phyloP scores from a whole-genome alignment of 768 basidiomycete genomes.

The Strobilomyces dryophilus region DNA sequence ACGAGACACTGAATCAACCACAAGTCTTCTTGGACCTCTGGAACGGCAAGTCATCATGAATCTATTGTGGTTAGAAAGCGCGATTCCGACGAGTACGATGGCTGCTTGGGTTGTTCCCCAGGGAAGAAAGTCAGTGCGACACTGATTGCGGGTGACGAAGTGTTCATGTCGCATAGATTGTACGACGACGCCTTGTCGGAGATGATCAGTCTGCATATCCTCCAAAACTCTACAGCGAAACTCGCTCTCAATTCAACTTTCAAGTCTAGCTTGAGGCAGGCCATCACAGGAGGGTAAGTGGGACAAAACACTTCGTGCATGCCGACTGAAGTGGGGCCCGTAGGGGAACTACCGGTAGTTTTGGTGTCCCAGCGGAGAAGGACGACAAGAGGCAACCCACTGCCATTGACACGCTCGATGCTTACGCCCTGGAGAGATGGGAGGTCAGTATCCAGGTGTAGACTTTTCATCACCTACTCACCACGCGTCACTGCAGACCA shows the following conservation, averaged over 20 bases:
- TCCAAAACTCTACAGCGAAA: slow-evolving; percentile 56
- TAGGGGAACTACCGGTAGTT: slow-evolving; percentile 76
- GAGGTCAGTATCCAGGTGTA: slow-evolving; percentile 51
- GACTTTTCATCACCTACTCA: not conserved
- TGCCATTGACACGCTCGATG: slow-evolving; percentile 62
- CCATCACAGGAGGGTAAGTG: slow-evolving; percentile 82
- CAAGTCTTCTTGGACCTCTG: slow-evolving; percentile 69
- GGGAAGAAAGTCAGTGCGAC: slow-evolving; percentile 55
- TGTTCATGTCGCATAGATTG: slow-evolving; percentile 40
- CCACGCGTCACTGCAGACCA: slow-evolving; percentile 53
- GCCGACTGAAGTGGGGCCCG: slow-evolving; percentile 2
- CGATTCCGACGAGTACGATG: slow-evolving; percentile 65
- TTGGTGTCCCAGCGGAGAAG: slow-evolving; percentile 70
- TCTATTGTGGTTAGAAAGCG: slow-evolving; percentile 80
- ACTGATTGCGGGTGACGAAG: not conserved
- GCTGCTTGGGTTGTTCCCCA: slow-evolving; percentile 73
- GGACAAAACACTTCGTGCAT: slow-evolving; percentile 1
- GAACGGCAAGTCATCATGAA: slow-evolving; percentile 87
- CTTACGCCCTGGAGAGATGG: slow-evolving; percentile 84
- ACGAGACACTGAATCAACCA: slow-evolving; percentile 1
- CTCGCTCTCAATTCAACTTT: slow-evolving; percentile 70
- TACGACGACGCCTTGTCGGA: slow-evolving; percentile 68
- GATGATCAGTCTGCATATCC: slow-evolving; percentile 65
- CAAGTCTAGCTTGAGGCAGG: slow-evolving; percentile 75
- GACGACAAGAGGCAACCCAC: slow-evolving; percentile 57